phyloP scores from a whole-genome alignment of 441 rosid species.

The Croton laevigatus region DNA sequence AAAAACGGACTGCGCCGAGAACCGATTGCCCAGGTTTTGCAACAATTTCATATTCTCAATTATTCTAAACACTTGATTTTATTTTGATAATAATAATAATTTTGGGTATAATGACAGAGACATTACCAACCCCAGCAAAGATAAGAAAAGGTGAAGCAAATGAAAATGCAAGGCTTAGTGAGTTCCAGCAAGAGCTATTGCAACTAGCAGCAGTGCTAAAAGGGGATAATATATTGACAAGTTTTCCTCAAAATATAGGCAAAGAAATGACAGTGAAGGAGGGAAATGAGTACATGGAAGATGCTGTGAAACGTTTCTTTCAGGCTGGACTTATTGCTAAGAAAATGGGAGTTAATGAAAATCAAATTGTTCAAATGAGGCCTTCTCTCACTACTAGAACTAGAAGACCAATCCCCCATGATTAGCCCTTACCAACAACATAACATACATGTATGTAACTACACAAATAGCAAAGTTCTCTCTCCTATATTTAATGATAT shows the following conservation, averaged over 20 bases:
- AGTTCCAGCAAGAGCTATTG: slow-evolving; percentile 77
- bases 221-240: slow-evolving; percentile 56
- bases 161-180: slow-evolving; percentile 57
- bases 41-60: not conserved
- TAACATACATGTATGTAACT: not conserved
- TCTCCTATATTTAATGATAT: too few relatives aligned
- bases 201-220: slow-evolving; percentile 75
- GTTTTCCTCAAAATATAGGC: slow-evolving; percentile 46
- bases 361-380: slow-evolving; percentile 75
- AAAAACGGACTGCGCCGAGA: slow-evolving; percentile 53
- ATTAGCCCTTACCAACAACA: slow-evolving; percentile 19
- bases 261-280: slow-evolving; percentile 63
- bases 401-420: slow-evolving; percentile 18
- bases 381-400: slow-evolving; percentile 76
- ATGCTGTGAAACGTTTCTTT: slow-evolving; percentile 66
- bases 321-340: slow-evolving; percentile 57
- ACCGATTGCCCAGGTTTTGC: slow-evolving; percentile 76
- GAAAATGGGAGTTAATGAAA: slow-evolving; percentile 69
- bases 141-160: slow-evolving; percentile 55
- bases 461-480: not conserved
- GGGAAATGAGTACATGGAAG: slow-evolving; percentile 77
- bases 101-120: slow-evolving; percentile 23
- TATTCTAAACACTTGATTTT: not conserved
- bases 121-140: slow-evolving; percentile 52
- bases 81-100: not conserved